Percentiles rank a stretch among this genome's conserved stretches.
Evolutionary conservation across 2,329 filamentous ascomycete species (phyloP).

Genomic region (Mollisiaceae sp.): DNA sequence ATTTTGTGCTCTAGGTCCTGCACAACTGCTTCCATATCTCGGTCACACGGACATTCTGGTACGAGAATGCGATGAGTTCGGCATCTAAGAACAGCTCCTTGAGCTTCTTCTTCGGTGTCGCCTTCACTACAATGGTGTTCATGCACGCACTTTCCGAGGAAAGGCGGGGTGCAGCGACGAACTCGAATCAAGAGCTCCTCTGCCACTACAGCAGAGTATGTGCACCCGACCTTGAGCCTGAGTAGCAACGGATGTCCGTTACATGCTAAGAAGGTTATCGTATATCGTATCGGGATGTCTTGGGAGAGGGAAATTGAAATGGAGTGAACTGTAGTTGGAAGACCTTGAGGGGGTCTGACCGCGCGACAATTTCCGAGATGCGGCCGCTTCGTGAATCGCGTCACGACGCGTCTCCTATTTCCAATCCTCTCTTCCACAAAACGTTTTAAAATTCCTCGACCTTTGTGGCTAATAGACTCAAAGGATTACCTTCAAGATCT

Average conservation of each 20-base stretch:
- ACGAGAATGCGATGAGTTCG: not conserved
- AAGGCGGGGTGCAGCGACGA: conserved; percentile 5
- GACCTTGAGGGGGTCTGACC: not conserved
- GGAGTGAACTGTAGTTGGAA: not conserved
- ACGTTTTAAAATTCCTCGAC: not conserved
- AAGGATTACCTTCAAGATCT: no score
- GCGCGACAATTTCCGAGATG: not conserved
- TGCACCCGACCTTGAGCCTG: not conserved
- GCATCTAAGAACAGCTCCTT: not conserved
- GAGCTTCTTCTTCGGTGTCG: not conserved
- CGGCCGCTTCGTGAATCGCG: conserved; percentile 1
- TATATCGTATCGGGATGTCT: not conserved
- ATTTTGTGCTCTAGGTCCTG: not conserved
- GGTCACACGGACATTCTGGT: not conserved
- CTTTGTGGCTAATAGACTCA: no score
- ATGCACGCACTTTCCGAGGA: not conserved
- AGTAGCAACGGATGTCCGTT: not conserved
- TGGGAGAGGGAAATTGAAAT: not conserved
- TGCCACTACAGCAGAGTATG: not conserved
- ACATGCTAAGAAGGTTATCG: not conserved
- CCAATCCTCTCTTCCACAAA: not conserved
- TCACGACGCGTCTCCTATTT: not conserved
- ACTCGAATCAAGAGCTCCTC: not conserved
- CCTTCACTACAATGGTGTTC: not conserved
- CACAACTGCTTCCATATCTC: not conserved